Percentiles rank a stretch among this genome's conserved stretches.
These are phyloP conservation scores for Epichloe baconii DNA, from an alignment of 2,329 filamentous ascomycete genomes.

Conservation along the genomic window DNA sequence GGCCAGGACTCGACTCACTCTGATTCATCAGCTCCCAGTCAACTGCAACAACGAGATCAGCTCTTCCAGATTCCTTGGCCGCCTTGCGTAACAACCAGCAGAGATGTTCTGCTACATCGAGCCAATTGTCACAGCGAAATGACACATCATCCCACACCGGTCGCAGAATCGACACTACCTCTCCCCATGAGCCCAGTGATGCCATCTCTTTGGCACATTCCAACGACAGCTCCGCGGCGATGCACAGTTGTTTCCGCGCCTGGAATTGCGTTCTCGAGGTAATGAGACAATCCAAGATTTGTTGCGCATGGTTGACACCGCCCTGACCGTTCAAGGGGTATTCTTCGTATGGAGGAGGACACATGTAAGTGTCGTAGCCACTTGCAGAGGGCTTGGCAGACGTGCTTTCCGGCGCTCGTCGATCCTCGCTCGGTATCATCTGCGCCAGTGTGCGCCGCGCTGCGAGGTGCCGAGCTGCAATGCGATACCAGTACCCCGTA, in stretches of 20 bases:
- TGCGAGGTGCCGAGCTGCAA: conserved; percentile 43
- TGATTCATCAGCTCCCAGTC: conserved; percentile 53
- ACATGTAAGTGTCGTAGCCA: conserved; percentile 55
- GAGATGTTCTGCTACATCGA: conserved; percentile 44
- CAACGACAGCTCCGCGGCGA: conserved; percentile 42
- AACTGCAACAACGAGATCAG: conserved; percentile 44
- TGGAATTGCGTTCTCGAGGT: conserved; percentile 41
- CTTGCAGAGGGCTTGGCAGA: conserved; percentile 32
- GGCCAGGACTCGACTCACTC: conserved; percentile 27
- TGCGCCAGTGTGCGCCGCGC: conserved; percentile 40
- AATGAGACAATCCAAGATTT: conserved; percentile 40
- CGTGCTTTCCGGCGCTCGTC: conserved; percentile 35
- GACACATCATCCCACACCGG: conserved; percentile 44
- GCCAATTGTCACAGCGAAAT: conserved; percentile 47
- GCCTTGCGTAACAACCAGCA: conserved; percentile 48
- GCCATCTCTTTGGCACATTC: conserved; percentile 45
- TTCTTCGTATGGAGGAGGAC: conserved; percentile 49
- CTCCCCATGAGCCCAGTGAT: conserved; percentile 36
- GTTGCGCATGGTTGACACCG: conserved; percentile 36
- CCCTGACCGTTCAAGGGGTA: conserved; percentile 37
- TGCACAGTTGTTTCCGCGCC: conserved; percentile 36
- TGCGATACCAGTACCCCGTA: conserved; percentile 52
- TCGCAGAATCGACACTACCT: conserved; percentile 38
- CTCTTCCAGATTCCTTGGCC: conserved; percentile 37
- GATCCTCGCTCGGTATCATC: conserved; percentile 44